Conservation (phyloP, 345 rosid species). For the Populus davidiana region DNA sequence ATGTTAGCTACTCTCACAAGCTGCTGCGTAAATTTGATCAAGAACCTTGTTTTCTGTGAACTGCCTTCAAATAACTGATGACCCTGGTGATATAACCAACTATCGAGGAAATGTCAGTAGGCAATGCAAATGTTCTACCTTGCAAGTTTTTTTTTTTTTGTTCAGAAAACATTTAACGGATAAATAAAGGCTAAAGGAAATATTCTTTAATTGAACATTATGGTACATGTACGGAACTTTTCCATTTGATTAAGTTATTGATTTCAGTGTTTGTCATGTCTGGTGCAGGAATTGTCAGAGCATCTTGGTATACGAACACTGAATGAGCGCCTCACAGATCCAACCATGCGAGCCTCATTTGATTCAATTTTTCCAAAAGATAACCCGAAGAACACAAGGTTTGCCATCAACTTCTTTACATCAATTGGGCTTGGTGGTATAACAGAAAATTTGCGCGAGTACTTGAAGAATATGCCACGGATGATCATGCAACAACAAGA, state of each 20-base stretch:
- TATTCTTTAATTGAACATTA: not conserved
- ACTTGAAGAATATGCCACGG: slow-evolving; percentile 90
- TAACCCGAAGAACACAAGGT: slow-evolving; percentile 91
- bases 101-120: no score
- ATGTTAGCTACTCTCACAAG: no score
- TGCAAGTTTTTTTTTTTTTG: not conserved
- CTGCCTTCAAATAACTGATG: no score
- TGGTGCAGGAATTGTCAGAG: slow-evolving; percentile 80
- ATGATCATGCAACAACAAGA: slow-evolving; percentile 89
- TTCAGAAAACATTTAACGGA: not conserved
- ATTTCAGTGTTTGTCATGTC: slow-evolving; percentile 2
- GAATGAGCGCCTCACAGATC: slow-evolving; percentile 75
- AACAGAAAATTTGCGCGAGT: slow-evolving; percentile 84
- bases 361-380: slow-evolving; percentile 87
- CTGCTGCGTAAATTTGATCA: no score
- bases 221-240: not conserved
- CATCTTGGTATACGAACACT: slow-evolving; percentile 80
- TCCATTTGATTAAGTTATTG: not conserved
- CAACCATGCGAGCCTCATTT: slow-evolving; percentile 64
- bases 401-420: slow-evolving; percentile 86
- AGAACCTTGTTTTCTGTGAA: no score
- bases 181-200: not conserved
- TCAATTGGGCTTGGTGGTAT: slow-evolving; percentile 98
- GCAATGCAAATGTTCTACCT: no score
- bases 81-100: no score